A percentile compares a stretch with the other conserved stretches of the same genome.
Conservation (phyloP, 164 flowering plant species). For the Platanus orientalis region DNA sequence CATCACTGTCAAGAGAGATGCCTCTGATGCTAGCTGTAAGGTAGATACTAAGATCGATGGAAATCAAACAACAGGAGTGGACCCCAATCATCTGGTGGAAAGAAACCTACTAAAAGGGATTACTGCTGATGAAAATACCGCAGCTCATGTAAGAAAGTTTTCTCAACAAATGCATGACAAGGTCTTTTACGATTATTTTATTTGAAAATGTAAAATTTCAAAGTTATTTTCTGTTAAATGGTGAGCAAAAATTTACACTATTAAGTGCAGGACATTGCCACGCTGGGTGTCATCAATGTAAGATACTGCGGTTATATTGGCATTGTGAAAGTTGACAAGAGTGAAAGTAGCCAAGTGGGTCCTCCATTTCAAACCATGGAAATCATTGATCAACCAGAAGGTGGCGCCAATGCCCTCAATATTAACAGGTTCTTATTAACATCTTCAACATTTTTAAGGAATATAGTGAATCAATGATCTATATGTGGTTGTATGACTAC, state of each 20-base stretch:
- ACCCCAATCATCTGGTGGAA: slow-evolving; percentile 42
- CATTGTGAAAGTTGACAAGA: slow-evolving; percentile 59
- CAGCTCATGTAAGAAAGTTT: slow-evolving; percentile 86
- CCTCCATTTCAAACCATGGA: slow-evolving; percentile 39
- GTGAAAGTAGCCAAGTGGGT: slow-evolving; percentile 25
- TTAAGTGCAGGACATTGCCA: slow-evolving; percentile 68
- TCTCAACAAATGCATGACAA: background rate
- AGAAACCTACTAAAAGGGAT: slow-evolving; percentile 91
- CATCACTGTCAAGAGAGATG: slow-evolving; percentile 63
- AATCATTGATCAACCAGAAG: slow-evolving; percentile 78
- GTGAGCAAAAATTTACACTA: slow-evolving; percentile 9
- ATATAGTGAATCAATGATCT: background rate
- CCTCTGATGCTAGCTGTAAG: slow-evolving; percentile 73
- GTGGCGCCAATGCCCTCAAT: slow-evolving; percentile 96
- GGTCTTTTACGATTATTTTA: background rate
- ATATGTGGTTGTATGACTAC: too few species aligned
- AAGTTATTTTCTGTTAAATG: background rate
- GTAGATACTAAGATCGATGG: slow-evolving; percentile 95
- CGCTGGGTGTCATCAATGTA: slow-evolving; percentile 75
- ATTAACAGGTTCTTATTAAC: slow-evolving; percentile 69
- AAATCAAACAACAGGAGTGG: slow-evolving; percentile 51
- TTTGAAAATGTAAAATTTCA: background rate
- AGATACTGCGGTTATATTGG: slow-evolving; percentile 83
- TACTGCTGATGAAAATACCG: slow-evolving; percentile 98
- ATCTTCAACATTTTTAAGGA: background rate